These are phyloP conservation scores for Ustilago nuda DNA, from an alignment of 1,284 basidiomycete genomes.

Conservation along the genomic window DNA sequence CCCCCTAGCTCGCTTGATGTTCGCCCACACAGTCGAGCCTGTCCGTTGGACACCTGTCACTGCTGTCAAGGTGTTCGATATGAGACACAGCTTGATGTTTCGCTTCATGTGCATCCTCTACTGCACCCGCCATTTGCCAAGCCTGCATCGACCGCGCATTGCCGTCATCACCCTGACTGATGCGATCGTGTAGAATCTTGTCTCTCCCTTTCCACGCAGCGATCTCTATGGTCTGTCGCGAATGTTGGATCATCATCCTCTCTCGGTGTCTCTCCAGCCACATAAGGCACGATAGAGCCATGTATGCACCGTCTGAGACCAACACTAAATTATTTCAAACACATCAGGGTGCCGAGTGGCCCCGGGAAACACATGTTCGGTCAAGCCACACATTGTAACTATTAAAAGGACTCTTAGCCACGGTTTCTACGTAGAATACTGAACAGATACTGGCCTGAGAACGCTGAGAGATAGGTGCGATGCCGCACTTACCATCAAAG, in stretches of 20 bases:
- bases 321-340: not conserved
- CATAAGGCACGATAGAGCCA: not conserved
- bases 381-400: not conserved
- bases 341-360: not conserved
- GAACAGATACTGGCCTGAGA: not conserved
- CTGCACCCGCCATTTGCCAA: slow-evolving; percentile 1
- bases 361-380: not conserved
- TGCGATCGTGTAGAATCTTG: not conserved
- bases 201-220: not conserved
- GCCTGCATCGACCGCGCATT: slow-evolving; percentile 5
- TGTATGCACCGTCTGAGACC: not conserved
- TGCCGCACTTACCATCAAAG: no score
- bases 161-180: not conserved
- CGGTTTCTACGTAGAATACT: no score
- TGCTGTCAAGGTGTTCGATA: not conserved
- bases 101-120: not conserved
- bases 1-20: slow-evolving; percentile 12
- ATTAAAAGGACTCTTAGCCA: no score
- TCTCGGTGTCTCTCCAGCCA: not conserved
- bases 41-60: slow-evolving; percentile 21
- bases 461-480: not conserved
- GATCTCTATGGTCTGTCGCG: not conserved
- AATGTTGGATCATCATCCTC: not conserved
- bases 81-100: slow-evolving; percentile 1
- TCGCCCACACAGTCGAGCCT: not conserved